Conservation (phyloP, 176 grass and related monocot genomes). For the Pontederia crassipes region DNA sequence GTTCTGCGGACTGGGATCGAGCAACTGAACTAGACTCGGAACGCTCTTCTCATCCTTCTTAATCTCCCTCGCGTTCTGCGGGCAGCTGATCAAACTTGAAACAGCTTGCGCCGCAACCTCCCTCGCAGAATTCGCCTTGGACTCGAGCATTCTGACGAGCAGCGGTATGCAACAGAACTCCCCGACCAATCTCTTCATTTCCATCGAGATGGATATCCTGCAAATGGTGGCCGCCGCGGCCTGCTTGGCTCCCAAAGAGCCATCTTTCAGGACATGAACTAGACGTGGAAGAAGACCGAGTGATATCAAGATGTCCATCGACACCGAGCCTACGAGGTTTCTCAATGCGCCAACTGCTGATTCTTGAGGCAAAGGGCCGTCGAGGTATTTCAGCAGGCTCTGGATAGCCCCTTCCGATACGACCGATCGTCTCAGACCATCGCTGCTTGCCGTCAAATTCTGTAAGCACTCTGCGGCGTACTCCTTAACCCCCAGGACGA, state of each 20-base stretch:
- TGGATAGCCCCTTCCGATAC: conserved; percentile 69
- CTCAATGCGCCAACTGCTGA: conserved; percentile 59
- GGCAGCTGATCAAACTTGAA: conserved; percentile 61
- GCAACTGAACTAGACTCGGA: conserved; percentile 91
- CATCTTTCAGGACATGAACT: conserved; percentile 67
- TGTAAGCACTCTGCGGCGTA: conserved; percentile 91
- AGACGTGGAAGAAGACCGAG: conserved; percentile 70
- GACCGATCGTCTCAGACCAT: conserved; percentile 51
- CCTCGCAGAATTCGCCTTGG: conserved; percentile 61
- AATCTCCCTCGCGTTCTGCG: conserved; percentile 45
- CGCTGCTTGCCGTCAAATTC: conserved; percentile 67
- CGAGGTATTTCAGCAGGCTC: conserved; percentile 66
- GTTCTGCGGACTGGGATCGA: conserved; percentile 67
- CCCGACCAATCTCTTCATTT: conserved; percentile 79
- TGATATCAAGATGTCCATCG: conserved; percentile 51
- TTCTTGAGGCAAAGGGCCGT: conserved; percentile 71
- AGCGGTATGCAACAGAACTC: conserved; percentile 65
- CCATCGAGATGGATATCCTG: conserved; percentile 49
- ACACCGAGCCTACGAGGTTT: conserved; percentile 56
- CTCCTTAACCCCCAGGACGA: conserved; percentile 74
- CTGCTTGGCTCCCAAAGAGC: conserved; percentile 84
- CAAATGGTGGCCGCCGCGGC: conserved; percentile 49
- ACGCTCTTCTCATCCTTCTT: conserved; percentile 97
- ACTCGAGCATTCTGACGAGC: conserved; percentile 71
- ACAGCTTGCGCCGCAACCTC: conserved; percentile 85